phyloP scores from a whole-genome alignment of 805 yeast species.

The Wickerhamiella spandovensis region DNA sequence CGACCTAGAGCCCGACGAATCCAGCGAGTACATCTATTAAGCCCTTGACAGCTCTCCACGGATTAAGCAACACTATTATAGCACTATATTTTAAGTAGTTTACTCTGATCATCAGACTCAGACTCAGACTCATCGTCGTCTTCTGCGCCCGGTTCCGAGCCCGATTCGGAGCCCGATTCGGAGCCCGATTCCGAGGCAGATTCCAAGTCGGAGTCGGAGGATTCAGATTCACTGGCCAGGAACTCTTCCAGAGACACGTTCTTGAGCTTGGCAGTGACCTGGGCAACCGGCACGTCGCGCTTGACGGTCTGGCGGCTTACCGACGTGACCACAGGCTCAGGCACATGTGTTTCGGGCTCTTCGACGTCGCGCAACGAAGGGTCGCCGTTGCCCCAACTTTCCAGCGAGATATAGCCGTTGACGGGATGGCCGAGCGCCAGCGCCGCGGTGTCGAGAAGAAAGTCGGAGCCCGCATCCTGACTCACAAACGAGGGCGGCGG shows the following conservation, averaged over 20 bases:
- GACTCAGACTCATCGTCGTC: conserved; percentile 20
- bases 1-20: no score
- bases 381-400: conserved; percentile 32
- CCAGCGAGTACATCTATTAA: no score
- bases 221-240: conserved; percentile 34
- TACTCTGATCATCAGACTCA: conserved; percentile 20
- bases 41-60: no score
- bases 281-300: conserved; percentile 13
- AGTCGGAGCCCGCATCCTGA: conserved; percentile 8
- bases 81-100: background rate
- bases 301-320: background rate
- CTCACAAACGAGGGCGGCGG: conserved; percentile 35
- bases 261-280: conserved; percentile 27
- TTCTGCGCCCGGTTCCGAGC: no score
- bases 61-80: background rate
- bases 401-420: conserved; percentile 24
- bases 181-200: conserved; percentile 5
- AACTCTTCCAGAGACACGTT: conserved; percentile 81
- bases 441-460: conserved; percentile 23
- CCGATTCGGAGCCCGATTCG: conserved; percentile 9
- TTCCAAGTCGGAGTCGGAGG: conserved; percentile 22
- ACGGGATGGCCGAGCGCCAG: conserved; percentile 21
- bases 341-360: conserved; percentile 2
- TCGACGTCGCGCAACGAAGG: conserved; percentile 13
- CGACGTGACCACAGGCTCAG: background rate